Percentiles rank a stretch among this genome's conserved stretches.
Conservation (phyloP, 306 rosid species). For the Trifolium dubium region DNA sequence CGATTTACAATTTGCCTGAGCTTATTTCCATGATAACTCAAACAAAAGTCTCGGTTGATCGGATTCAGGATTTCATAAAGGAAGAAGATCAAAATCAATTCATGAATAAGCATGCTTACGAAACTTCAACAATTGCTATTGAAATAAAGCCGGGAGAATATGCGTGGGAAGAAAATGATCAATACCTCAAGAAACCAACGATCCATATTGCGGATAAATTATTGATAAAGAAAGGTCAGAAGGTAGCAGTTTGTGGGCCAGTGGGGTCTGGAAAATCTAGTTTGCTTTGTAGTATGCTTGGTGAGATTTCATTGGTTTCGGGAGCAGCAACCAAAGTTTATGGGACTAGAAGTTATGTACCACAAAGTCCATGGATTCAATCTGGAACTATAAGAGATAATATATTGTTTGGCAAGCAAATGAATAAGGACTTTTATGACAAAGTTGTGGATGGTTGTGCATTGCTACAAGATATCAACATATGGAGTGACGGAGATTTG, state of each 20-base stretch:
- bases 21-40: conserved; percentile 92
- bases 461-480: conserved; percentile 68
- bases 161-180: conserved; percentile 69
- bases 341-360: conserved; percentile 80
- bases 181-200: conserved; percentile 58
- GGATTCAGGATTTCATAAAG: conserved; percentile 63
- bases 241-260: conserved; percentile 87
- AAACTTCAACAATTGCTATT: conserved; percentile 51
- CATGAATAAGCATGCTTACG: conserved; percentile 39
- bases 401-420: conserved; percentile 77
- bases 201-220: conserved; percentile 58
- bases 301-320: conserved; percentile 78
- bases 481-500: conserved; percentile 77
- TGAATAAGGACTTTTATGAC: conserved; percentile 59
- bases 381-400: conserved; percentile 87
- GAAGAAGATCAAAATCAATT: conserved; percentile 68
- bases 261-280: conserved; percentile 97
- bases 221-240: conserved; percentile 63
- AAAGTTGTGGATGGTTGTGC: conserved; percentile 82
- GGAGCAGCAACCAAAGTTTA: conserved; percentile 59
- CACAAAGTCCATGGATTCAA: conserved; percentile 97
- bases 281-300: conserved; percentile 70
- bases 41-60: conserved; percentile 81
- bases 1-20: conserved; percentile 91
- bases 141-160: conserved; percentile 71